A percentile compares a stretch with the other conserved stretches of the same genome.
Evolutionary conservation across 1,139 yeast genomes (phyloP).

Genomic region (Blastobotrys arbuscula): DNA sequence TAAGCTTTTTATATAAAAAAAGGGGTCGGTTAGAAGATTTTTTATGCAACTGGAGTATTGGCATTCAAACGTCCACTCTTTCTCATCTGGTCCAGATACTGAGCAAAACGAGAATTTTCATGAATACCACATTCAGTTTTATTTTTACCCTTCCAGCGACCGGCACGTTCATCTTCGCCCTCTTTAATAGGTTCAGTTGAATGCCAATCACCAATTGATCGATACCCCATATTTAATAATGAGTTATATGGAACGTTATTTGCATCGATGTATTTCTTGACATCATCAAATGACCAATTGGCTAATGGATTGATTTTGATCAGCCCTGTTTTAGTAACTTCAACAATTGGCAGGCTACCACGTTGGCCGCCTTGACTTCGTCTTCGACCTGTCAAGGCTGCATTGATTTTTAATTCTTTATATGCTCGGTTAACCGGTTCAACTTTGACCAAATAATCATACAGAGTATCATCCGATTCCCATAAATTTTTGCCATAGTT

Average conservation of each 20-base stretch:
- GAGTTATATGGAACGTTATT: conserved; percentile 81
- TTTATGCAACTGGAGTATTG: not conserved
- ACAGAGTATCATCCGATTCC: conserved; percentile 75
- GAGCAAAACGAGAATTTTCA: conserved; percentile 64
- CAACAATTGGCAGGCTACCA: conserved; percentile 66
- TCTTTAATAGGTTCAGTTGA: conserved; percentile 85
- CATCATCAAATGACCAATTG: conserved; percentile 73
- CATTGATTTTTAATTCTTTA: conserved; percentile 59
- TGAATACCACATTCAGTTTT: conserved; percentile 98
- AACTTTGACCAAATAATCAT: conserved; percentile 84
- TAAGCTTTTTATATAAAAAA: no score
- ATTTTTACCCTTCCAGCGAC: conserved; percentile 90
- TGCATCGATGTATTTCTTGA: conserved; percentile 59
- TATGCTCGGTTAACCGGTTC: conserved; percentile 91
- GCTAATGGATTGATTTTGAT: conserved; percentile 87
- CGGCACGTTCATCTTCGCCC: conserved; percentile 93
- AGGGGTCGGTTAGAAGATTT: no score
- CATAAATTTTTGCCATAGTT: conserved; percentile 74
- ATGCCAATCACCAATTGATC: conserved; percentile 94
- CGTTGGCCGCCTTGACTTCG: conserved; percentile 87
- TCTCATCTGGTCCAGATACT: conserved; percentile 38
- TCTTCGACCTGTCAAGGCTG: conserved; percentile 90
- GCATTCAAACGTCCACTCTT: not conserved
- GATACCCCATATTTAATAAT: conserved; percentile 77
- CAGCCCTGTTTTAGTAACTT: conserved; percentile 64